Percentiles rank a stretch among this genome's conserved stretches.
Conservation (phyloP, 148 eudicot genomes). For the Drosera capensis region DNA sequence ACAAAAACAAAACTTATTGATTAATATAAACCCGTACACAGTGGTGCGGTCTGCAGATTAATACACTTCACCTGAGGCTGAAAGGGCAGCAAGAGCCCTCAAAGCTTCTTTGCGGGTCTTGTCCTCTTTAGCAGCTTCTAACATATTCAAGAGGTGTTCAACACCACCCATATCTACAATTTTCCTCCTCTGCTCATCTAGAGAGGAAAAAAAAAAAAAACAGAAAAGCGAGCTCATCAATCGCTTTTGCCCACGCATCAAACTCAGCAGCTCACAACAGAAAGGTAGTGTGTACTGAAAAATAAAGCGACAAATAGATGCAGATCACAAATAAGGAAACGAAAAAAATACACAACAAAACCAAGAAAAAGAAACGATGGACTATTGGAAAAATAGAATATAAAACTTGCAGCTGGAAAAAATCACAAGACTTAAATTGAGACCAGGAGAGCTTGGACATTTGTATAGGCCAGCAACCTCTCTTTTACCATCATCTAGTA, state of each 20-base stretch:
- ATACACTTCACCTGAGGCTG: constrained; percentile 50
- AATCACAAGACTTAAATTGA: too few species aligned
- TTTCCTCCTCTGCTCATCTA: constrained; percentile 79
- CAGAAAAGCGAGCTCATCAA: not conserved
- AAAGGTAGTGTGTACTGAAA: not conserved
- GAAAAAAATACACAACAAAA: too few species aligned
- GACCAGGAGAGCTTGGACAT: too few species aligned
- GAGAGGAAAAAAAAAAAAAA: constrained; percentile 6
- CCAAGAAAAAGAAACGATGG: too few species aligned
- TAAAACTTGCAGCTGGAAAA: too few species aligned
- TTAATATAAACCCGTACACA: not conserved
- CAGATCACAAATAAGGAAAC: too few species aligned
- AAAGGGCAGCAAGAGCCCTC: constrained; percentile 73
- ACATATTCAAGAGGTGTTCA: constrained; percentile 65
- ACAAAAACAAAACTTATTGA: not conserved
- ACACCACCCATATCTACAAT: constrained; percentile 86
- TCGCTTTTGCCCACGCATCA: too few species aligned
- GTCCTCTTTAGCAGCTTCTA: constrained; percentile 69
- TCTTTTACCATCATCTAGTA: too few species aligned
- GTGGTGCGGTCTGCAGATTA: not conserved
- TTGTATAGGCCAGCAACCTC: too few species aligned
- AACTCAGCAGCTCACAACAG: not conserved
- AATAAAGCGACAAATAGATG: not conserved
- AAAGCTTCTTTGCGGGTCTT: constrained; percentile 66
- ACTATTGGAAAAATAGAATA: too few species aligned